Conservation (phyloP, 768 basidiomycete species). For the Agaricus blazei region DNA sequence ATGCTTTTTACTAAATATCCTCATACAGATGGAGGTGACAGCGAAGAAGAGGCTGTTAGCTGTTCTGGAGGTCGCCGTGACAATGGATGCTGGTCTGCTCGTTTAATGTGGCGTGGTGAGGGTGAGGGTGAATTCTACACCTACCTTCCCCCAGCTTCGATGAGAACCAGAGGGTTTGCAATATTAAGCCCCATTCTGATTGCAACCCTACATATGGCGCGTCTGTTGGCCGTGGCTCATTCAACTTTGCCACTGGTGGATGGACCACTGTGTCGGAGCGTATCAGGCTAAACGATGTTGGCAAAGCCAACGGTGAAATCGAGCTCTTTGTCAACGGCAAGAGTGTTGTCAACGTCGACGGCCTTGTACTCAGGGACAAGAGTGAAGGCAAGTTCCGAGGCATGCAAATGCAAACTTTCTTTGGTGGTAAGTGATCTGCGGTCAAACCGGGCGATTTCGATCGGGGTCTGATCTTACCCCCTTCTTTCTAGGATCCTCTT, state of each 20-base stretch:
- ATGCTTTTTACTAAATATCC: slow-evolving; percentile 7
- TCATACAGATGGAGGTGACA: slow-evolving; percentile 50
- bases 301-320: slow-evolving; percentile 66
- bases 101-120: slow-evolving; percentile 64
- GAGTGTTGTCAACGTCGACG: slow-evolving; percentile 53
- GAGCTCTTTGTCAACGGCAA: slow-evolving; percentile 62
- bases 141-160: slow-evolving; percentile 52
- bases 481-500: slow-evolving; percentile 16
- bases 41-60: slow-evolving; percentile 35
- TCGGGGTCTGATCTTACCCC: background rate
- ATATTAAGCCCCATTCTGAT: slow-evolving; percentile 41
- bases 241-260: slow-evolving; percentile 53
- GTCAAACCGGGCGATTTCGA: background rate
- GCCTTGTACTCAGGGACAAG: slow-evolving; percentile 49
- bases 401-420: slow-evolving; percentile 76
- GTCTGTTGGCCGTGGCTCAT: slow-evolving; percentile 65
- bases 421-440: slow-evolving; percentile 43
- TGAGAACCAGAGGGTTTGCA: slow-evolving; percentile 46
- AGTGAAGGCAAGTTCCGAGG: slow-evolving; percentile 52
- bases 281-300: slow-evolving; percentile 69
- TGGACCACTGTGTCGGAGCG: slow-evolving; percentile 72
- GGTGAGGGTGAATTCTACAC: slow-evolving; percentile 67
- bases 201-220: slow-evolving; percentile 64
- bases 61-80: slow-evolving; percentile 66
- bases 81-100: slow-evolving; percentile 53